Base-by-base conservation (phyloP, 75 land plant species). In the Picea glauca region DNA sequence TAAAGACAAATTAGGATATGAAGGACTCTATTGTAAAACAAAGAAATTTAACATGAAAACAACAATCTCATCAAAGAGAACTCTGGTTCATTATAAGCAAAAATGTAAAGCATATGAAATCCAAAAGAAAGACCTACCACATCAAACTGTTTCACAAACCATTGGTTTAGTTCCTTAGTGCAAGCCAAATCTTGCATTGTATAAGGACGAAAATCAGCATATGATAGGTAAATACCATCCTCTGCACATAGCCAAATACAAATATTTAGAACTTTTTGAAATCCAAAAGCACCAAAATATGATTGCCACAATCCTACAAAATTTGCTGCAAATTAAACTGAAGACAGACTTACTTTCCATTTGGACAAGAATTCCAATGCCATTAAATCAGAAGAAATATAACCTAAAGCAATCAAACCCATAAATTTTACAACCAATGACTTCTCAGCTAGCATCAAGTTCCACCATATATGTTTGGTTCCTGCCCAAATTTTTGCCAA, bases 61-160 rank as follows among this genome's bases (percentile, higher is more conserved):
- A 20, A 20, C 54, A 70, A 70, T 70, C 26, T 43, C 23, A 8
- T 2, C 4, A 40, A 9, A 50, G 54, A 50, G n/a, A 20, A 15
- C 38, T 40, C 2, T n/a, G n/a, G 1, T 9, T 13, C 21, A 70
- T 20, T 7, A 43, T 70, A 3, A 18, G 11, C 2, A 18, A 70
- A 21, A n/a, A 18, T 18, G 13, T 8, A 8, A 50, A 70, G 13
- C 46, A 18, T 1, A 70, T 43, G 43, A 8, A 70, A 20, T 46
- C 26, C 21, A 33, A 50, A 30, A 32, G n/a, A 32, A 50, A 35
- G 6, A 60, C 78, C 58, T 88, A 97, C 99, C 99, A 86, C 93
- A 76, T 97, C 96, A 84, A 97, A 87, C 77, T 97, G 98, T 84
- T 97, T 97, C 13, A 72, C 76, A 85, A 97, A 97, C 98, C 98